These are phyloP conservation scores for Pelargonium nanum DNA, from an alignment of 345 rosid species.

Conservation along the genomic window DNA sequence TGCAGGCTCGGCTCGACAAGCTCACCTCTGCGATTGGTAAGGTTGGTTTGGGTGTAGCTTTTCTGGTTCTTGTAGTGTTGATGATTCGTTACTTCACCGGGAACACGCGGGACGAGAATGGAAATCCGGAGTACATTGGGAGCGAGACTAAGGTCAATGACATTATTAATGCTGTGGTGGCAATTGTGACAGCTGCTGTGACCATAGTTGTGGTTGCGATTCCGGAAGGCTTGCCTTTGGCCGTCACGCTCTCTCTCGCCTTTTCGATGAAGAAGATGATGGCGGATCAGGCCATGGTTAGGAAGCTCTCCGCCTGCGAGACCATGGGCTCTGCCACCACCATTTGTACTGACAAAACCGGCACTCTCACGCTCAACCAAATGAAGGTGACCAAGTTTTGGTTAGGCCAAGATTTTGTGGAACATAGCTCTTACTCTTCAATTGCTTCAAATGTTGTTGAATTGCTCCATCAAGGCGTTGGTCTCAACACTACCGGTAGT, in stretches of 20 bases:
- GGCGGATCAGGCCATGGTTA: constrained; percentile 71
- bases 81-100: constrained; percentile 66
- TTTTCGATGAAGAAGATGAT: constrained; percentile 81
- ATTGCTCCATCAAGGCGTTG: constrained; percentile 43
- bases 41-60: constrained; percentile 50
- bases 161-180: constrained; percentile 40
- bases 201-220: constrained; percentile 74
- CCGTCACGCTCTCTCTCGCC: constrained; percentile 67
- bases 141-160: constrained; percentile 39
- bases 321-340: constrained; percentile 77
- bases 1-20: constrained; percentile 54
- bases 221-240: constrained; percentile 73
- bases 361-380: constrained; percentile 57
- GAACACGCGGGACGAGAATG: constrained; percentile 41
- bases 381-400: constrained; percentile 61
- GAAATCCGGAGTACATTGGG: constrained; percentile 32
- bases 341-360: constrained; percentile 71
- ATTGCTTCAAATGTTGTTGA: constrained; percentile 27
- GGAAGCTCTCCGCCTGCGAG: too few species aligned
- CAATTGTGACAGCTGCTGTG: constrained; percentile 60
- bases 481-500: constrained; percentile 56
- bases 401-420: constrained; percentile 34
- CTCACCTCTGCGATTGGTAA: constrained; percentile 56
- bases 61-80: constrained; percentile 48
- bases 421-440: constrained; percentile 9